These are phyloP conservation scores for Saccharomycopsis crataegensis DNA, from an alignment of 1,139 yeast species.

Conservation along the genomic window DNA sequence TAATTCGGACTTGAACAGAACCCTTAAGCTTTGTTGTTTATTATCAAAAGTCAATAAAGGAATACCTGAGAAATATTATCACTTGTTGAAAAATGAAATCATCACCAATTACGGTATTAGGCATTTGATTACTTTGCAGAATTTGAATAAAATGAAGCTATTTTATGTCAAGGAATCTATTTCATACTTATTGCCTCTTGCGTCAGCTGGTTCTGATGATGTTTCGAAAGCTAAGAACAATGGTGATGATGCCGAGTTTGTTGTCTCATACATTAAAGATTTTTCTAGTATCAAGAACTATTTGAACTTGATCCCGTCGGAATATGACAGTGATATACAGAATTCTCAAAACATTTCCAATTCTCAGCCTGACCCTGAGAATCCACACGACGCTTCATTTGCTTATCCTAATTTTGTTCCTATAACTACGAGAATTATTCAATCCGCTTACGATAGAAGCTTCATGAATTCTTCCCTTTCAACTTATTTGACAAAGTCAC, in stretches of 20 bases:
- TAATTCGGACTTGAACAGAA: constrained; percentile 31
- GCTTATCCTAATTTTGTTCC: constrained; percentile 50
- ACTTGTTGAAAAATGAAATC: constrained; percentile 40
- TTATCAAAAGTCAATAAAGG: constrained; percentile 61
- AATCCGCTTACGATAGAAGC: constrained; percentile 42
- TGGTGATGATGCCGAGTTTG: constrained; percentile 18
- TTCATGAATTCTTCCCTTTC: constrained; percentile 29
- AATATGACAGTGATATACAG: neutral
- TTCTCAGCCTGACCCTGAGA: constrained; percentile 14
- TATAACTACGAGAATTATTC: constrained; percentile 39
- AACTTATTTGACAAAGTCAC: constrained; percentile 32
- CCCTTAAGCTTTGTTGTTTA: constrained; percentile 43
- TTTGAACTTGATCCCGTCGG: constrained; percentile 27
- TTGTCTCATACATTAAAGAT: constrained; percentile 27
- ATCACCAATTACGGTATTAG: constrained; percentile 54
- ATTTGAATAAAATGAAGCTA: constrained; percentile 35
- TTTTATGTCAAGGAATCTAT: constrained; percentile 27
- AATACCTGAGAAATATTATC: constrained; percentile 51
- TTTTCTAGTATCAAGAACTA: constrained; percentile 25
- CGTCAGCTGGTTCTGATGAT: neutral
- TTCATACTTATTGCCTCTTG: constrained; percentile 19
- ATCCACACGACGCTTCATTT: constrained; percentile 38
- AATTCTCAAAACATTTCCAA: neutral
- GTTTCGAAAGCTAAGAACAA: neutral
- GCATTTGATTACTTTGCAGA: constrained; percentile 33